Base-by-base conservation (phyloP, 1,284 basidiomycete genomes). In the Trichosporon faecale region DNA sequence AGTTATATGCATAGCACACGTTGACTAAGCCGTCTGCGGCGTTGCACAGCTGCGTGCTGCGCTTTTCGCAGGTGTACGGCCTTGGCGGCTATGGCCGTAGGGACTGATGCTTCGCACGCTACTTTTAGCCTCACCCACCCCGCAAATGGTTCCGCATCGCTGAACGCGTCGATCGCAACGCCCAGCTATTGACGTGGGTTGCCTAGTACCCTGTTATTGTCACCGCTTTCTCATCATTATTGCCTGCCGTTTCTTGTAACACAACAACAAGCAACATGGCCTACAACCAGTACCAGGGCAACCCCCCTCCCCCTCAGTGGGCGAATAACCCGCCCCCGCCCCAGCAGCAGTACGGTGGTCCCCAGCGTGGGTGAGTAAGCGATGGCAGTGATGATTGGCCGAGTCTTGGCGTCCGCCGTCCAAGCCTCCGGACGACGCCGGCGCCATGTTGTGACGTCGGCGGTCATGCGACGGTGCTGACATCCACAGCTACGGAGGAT, bases 251-350 rank as follows among this genome's bases (percentile, higher is more conserved):
- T 6, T 27, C 57, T 61, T 9, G 27, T 31, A 21, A 25, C 29
- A 60, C 57, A 8, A 31, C 57, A 60, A 7, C 23, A 27, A 61
- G 8, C 63, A 40, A 27, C 21, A 64, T 40, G 35, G 37, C 35
- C 63, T 64, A 64, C 63, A 71, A 68, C 60, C 64, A 35, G 8
- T 71, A 71, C 67, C 49, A 64, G 14, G 68, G 68, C 67, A 71
- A 71, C 70, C 70, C 70, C 14, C 70, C 70, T 64, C 70, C 69
- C 7, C 69, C 69, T 2, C 69, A 66, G 64, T 37, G 61, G 57
- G 40, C 3, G 21, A 66, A 61, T 40, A 18, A 33, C 31, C 6
- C 49, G 21, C 61, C 67, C 9, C 61, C 67, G 12, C 67, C 67
- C 7, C 61, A 61, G 4, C 61, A 37, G 66, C 66, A 66, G 66